phyloP scores from a whole-genome alignment of 345 rosid species.

The Citrus maxima region DNA sequence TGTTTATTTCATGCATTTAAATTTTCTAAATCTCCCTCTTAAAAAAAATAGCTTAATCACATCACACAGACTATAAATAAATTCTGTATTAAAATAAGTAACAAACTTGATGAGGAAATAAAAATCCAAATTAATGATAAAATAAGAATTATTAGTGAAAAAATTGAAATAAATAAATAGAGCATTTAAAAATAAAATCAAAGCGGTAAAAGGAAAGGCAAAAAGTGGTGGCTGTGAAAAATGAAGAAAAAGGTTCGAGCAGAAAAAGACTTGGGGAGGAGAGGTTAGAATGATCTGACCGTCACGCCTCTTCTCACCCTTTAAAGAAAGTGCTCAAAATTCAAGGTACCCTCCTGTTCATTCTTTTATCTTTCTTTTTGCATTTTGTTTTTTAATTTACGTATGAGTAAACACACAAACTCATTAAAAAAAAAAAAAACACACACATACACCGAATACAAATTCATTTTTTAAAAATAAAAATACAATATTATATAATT shows the following conservation, averaged over 20 bases:
- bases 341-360: no score
- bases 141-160: neutral
- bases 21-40: neutral
- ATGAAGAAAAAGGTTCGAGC: neutral
- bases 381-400: no score
- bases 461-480: no score
- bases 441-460: no score
- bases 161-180: neutral
- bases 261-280: conserved; percentile 19
- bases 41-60: no score
- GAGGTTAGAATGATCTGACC: conserved; percentile 25
- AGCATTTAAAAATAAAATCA: neutral
- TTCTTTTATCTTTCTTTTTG: no score
- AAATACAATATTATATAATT: no score
- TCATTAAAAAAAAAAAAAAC: no score
- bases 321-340: no score
- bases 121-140: neutral
- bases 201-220: neutral
- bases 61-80: no score
- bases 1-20: neutral
- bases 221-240: conserved; percentile 7
- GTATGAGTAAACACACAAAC: no score
- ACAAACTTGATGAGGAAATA: neutral
- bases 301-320: conserved; percentile 17
- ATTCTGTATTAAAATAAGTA: neutral